Conservation (phyloP, 768 basidiomycete genomes). For the Lactarius tabidus region DNA sequence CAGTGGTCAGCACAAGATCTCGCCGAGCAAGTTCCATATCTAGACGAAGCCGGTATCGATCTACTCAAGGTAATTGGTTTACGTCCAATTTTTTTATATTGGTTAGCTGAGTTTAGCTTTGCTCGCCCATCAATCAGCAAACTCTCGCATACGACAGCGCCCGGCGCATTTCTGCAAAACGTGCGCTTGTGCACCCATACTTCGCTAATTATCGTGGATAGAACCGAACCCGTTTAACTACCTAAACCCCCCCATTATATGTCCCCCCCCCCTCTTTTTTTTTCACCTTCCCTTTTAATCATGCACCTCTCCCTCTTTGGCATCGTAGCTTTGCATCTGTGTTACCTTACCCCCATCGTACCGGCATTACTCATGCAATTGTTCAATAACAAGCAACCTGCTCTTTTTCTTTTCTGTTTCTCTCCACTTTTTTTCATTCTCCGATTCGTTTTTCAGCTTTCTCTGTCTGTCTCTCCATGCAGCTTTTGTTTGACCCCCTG, state of each 20-base stretch:
- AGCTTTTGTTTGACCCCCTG: no score
- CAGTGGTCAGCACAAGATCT: conserved; percentile 87
- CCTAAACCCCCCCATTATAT: neutral
- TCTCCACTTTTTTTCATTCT: neutral
- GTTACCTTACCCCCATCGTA: conserved; percentile 19
- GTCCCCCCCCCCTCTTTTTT: neutral
- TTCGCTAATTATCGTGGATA: conserved; percentile 44
- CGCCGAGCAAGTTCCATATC: conserved; percentile 53
- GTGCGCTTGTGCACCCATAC: conserved; percentile 49
- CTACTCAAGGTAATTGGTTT: conserved; percentile 57
- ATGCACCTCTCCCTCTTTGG: conserved; percentile 14
- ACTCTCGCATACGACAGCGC: conserved; percentile 80
- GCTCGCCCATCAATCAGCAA: conserved; percentile 26
- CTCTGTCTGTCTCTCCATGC: neutral
- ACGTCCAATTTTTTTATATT: neutral
- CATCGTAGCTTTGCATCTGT: conserved; percentile 23
- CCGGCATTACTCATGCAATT: conserved; percentile 24
- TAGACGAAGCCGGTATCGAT: conserved; percentile 80
- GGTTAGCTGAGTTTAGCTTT: neutral
- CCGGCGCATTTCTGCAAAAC: conserved; percentile 84
- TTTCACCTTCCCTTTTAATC: neutral
- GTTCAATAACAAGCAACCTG: conserved; percentile 23
- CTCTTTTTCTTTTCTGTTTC: neutral
- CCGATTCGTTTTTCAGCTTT: neutral
- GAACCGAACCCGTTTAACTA: neutral